Evolutionary conservation across 495 filamentous ascomycete genomes (phyloP).

Genomic region (Annulohypoxylon maeteangense): DNA sequence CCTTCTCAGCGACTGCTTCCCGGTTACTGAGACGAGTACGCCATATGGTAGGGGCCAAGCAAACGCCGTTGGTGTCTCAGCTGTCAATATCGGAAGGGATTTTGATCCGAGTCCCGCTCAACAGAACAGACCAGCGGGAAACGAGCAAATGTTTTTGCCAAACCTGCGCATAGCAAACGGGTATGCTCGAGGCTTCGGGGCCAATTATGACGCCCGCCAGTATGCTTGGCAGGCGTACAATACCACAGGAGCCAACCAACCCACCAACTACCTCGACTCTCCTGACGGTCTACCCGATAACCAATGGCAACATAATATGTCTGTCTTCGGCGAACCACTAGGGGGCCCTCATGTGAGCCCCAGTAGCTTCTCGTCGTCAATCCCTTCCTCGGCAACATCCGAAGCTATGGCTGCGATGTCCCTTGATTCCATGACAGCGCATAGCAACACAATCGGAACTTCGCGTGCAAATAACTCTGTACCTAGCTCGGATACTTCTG

Average conservation of each 20-base stretch:
- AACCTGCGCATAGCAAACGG: constrained; percentile 41
- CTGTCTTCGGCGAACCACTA: constrained; percentile 39
- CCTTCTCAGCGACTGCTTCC: constrained; percentile 24
- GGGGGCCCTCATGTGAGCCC: constrained; percentile 37
- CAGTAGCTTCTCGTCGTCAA: constrained; percentile 44
- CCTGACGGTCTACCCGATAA: constrained; percentile 30
- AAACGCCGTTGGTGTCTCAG: constrained; percentile 46
- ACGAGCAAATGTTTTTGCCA: constrained; percentile 44
- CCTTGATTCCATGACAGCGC: constrained; percentile 25
- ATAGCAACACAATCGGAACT: constrained; percentile 14
- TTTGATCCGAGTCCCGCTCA: constrained; percentile 46
- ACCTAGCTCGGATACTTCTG: constrained; percentile 11
- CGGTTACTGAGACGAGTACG: constrained; percentile 26
- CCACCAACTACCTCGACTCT: constrained; percentile 16
- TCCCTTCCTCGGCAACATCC: constrained; percentile 38
- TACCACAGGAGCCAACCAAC: constrained; percentile 4
- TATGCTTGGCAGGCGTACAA: constrained; percentile 29
- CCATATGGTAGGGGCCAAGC: constrained; percentile 42
- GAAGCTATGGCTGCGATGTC: constrained; percentile 45
- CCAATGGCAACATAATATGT: constrained; percentile 17
- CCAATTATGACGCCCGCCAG: constrained; percentile 32
- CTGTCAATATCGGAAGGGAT: constrained; percentile 41
- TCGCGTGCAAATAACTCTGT: constrained; percentile 1
- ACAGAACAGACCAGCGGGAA: constrained; percentile 41
- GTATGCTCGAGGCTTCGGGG: constrained; percentile 28